phyloP scores from a whole-genome alignment of 176 grass and related monocot genomes.

The maize (Zea mays) region Zm-B73-REFERENCE-NAM-5.0 NC_050096.1:25396501-25397000 shows the following conservation, averaged over 20 bases:
- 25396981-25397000: neutral
- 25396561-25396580: no score
- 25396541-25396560: no score
- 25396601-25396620: no score
- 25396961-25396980: constrained; percentile 7
- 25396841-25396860: neutral
- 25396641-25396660: neutral
- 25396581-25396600: no score
- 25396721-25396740: neutral
- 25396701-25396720: neutral
- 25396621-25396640: no score
- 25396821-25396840: neutral
- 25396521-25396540: no score
- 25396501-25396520: no score
- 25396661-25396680: neutral
- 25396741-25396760: neutral
- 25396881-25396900: constrained; percentile 6
- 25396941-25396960: neutral
- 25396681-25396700: neutral
- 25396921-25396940: constrained; percentile 39
- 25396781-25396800: neutral
- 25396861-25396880: neutral
- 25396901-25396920: neutral
- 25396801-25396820: neutral
- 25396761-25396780: neutral